Percentiles rank a stretch among this genome's conserved stretches.
phyloP scores from a whole-genome alignment of 2,329 filamentous ascomycete species.

The Grosmannia penicillata region DNA sequence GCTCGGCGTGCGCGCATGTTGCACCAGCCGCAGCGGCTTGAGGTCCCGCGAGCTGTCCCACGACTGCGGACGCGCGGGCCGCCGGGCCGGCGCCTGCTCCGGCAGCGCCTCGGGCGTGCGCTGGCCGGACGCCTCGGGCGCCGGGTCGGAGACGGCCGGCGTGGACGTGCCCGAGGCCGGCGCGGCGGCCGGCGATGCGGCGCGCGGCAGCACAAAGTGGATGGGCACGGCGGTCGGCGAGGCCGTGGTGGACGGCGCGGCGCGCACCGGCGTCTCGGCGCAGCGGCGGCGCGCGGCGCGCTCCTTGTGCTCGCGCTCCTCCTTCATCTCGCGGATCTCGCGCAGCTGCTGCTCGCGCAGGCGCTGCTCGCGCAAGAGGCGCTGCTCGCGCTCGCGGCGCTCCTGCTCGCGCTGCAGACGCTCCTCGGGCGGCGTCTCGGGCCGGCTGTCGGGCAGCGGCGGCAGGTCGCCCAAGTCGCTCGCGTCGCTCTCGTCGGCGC shows the following conservation, averaged over 20 bases:
- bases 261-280: conserved; percentile 31
- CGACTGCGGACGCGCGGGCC: conserved; percentile 37
- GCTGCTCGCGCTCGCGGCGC: conserved; percentile 20
- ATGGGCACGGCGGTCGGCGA: conserved; percentile 45
- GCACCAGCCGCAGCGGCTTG: conserved; percentile 69
- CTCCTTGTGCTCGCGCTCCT: too few relatives aligned
- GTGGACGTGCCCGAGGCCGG: background rate
- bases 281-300: conserved; percentile 28
- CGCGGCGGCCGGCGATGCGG: conserved; percentile 13
- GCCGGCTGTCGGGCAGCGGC: conserved; percentile 46
- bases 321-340: conserved; percentile 19
- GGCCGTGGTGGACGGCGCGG: conserved; percentile 10
- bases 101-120: too few relatives aligned
- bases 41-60: conserved; percentile 56
- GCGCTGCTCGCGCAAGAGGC: too few relatives aligned
- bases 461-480: conserved; percentile 40
- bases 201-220: conserved; percentile 35
- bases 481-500: conserved; percentile 16
- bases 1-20: conserved; percentile 31
- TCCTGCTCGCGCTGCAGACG: conserved; percentile 22
- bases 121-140: too few relatives aligned
- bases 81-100: too few relatives aligned
- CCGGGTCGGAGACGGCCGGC: background rate
- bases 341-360: conserved; percentile 18
- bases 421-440: conserved; percentile 38